Evolutionary conservation across 2,329 filamentous ascomycete genomes (phyloP).

Genomic region (Aspergillus tamarii): DNA sequence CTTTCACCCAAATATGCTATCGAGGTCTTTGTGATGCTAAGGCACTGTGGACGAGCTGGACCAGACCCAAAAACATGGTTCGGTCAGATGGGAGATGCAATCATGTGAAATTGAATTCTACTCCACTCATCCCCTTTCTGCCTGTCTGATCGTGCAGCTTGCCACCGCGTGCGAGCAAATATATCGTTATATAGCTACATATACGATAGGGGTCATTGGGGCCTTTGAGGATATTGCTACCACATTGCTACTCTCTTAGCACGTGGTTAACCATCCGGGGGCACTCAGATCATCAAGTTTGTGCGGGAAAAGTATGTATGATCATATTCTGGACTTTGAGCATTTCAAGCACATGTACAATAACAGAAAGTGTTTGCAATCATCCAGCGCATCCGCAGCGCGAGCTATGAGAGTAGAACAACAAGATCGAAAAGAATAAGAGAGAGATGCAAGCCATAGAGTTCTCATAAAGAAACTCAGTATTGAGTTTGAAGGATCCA

Average conservation of each 20-base stretch:
- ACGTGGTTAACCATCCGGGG: background rate
- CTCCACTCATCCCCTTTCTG: background rate
- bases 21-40: background rate
- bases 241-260: background rate
- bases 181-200: background rate
- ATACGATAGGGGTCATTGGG: background rate
- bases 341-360: background rate
- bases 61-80: background rate
- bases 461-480: background rate
- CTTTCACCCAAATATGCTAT: background rate
- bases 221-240: background rate
- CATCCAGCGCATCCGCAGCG: background rate
- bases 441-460: background rate
- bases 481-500: slow-evolving; percentile 5
- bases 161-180: background rate
- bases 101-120: background rate
- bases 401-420: slow-evolving; percentile 1
- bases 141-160: background rate
- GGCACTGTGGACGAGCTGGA: background rate
- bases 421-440: slow-evolving; percentile 7
- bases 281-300: background rate
- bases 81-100: background rate
- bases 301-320: background rate
- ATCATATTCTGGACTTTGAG: background rate
- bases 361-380: background rate